Base-by-base conservation (phyloP, 2,329 filamentous ascomycete species). In the Capronia coronata region DNA sequence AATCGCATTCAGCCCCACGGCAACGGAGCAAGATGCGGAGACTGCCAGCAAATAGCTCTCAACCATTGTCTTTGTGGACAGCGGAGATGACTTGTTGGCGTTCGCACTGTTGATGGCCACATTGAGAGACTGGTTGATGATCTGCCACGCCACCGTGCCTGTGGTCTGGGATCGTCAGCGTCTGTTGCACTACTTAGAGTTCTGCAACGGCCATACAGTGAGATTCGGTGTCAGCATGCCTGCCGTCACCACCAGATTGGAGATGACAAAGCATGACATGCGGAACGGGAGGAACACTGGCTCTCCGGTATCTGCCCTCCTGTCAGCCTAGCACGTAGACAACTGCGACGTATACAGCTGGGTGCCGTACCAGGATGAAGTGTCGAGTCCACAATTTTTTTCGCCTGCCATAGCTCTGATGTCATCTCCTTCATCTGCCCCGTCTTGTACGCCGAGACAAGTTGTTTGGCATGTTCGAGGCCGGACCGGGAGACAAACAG, bases 101-200 rank as follows among this genome's bases (percentile, higher is more conserved):
- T 98, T 98, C 65, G 91, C 87, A 67, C 82, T 89, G 77, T 98
- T 98, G 76, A 98, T 91, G 59, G 88, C 91, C 22, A 98, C 93
- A 67, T 98, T 98, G 62, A 98, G 83, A 10, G 90, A 96, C 73
- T 98, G 93, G 71, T 98, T 98, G 59, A 86, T 81, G 51, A 96
- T 81, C 71, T 98, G 93, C 93, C 93, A 98, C 59, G 84, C 83
- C 30, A 97, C 76, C 3, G 88, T 96, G 45, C 91, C 93, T 35
- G 79, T 78, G 38, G 84, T 95, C 77, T 51, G 43, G 16, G 9
- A 25, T 25, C 3, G 34, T 46, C 21, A 46, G 43, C 86, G 58
- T 13, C 34, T 32, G n/a, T 23, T 9, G 4, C 14, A 10, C 6
- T 46, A 2, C 2, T 11, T 11, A 19, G 9, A 19, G 14, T 1